These are phyloP conservation scores for Dittrichia graveolens DNA, from an alignment of 129 eudicot genomes.

Conservation along the genomic window DNA sequence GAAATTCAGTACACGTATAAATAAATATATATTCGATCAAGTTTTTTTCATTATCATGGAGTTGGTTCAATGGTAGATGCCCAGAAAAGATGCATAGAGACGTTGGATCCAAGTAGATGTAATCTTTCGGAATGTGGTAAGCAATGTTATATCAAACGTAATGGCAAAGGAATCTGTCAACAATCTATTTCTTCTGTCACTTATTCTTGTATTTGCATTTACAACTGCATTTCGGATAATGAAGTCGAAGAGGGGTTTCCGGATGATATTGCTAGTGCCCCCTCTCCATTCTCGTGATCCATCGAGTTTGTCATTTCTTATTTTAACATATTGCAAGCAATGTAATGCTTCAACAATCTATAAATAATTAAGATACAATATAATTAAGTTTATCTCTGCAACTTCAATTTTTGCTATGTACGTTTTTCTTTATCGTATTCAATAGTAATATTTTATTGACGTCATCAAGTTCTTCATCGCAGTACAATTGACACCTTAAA, in stretches of 20 bases:
- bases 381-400: too few species aligned
- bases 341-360: too few species aligned
- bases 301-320: background rate
- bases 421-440: too few species aligned
- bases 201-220: slow-evolving; percentile 14
- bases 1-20: background rate
- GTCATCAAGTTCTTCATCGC: too few species aligned
- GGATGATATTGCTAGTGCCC: background rate
- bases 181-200: background rate
- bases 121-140: slow-evolving; percentile 5
- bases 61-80: background rate
- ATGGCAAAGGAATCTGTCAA: slow-evolving; percentile 7
- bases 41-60: background rate
- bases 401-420: too few species aligned
- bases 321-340: too few species aligned
- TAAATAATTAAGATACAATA: too few species aligned
- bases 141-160: background rate
- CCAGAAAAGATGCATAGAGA: slow-evolving; percentile 9
- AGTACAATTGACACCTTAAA: too few species aligned
- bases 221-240: background rate
- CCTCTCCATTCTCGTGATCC: background rate
- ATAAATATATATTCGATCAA: background rate
- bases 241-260: background rate
- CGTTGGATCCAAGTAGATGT: background rate
- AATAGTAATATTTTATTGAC: too few species aligned